Evolutionary conservation across 306 rosid species (phyloP).

Genomic region (Vachellia pachyceras): DNA sequence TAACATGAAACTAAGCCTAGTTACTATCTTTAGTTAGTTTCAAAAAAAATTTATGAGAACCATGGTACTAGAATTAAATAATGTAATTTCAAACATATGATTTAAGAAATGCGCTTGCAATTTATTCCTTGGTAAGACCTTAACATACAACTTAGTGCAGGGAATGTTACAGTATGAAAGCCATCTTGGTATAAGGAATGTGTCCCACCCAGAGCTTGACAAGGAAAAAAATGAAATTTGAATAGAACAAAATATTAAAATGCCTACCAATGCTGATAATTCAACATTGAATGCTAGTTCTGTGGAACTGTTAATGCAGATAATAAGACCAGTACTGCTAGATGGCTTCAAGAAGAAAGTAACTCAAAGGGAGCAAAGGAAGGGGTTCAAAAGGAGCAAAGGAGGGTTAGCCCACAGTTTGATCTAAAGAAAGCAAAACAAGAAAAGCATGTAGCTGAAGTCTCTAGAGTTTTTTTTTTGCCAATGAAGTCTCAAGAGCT

Average conservation of each 20-base stretch:
- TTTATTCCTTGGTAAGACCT: not conserved
- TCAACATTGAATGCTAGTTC: slow-evolving; percentile 54
- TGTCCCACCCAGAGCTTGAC: slow-evolving; percentile 48
- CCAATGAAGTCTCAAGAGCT: too few relatives aligned
- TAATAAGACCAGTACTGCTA: slow-evolving; percentile 60
- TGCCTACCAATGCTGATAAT: slow-evolving; percentile 50
- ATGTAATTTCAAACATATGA: not conserved
- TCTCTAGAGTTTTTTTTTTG: too few relatives aligned
- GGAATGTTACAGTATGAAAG: too few relatives aligned
- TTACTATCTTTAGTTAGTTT: not conserved
- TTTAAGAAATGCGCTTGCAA: not conserved
- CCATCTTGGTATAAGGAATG: slow-evolving; percentile 34
- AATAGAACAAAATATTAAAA: slow-evolving; percentile 57
- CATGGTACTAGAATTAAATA: not conserved
- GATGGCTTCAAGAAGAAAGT: slow-evolving; percentile 73
- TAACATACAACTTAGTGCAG: slow-evolving; percentile 21
- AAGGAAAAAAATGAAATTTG: slow-evolving; percentile 47
- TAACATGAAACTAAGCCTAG: not conserved
- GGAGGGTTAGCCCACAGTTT: too few relatives aligned
- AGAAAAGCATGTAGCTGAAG: too few relatives aligned
- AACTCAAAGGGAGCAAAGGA: slow-evolving; percentile 59
- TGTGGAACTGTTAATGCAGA: slow-evolving; percentile 45
- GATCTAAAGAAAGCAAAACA: too few relatives aligned
- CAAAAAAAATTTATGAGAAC: not conserved
- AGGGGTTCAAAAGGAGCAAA: too few relatives aligned